These are phyloP conservation scores for Trichoderma cornu-damae DNA, from an alignment of 2,329 filamentous ascomycete species.

Conservation along the genomic window DNA sequence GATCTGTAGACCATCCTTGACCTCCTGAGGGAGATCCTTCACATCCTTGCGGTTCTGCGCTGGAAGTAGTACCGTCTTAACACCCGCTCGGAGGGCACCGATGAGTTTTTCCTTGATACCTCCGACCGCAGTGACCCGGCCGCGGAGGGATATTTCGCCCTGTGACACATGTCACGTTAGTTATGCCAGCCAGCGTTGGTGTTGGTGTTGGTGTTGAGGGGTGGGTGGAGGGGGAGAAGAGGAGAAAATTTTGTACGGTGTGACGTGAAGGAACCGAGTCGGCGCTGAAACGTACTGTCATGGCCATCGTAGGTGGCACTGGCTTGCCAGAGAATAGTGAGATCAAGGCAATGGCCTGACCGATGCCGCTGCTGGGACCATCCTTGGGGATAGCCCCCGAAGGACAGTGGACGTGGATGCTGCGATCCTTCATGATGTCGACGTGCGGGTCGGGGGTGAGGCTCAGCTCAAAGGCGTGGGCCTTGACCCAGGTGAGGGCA, in stretches of 20 bases:
- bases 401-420: constrained; percentile 93
- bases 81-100: constrained; percentile 83
- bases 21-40: constrained; percentile 84
- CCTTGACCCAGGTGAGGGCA: constrained; percentile 93
- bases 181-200: constrained; percentile 18
- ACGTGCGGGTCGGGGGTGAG: constrained; percentile 73
- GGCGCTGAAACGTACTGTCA: constrained; percentile 62
- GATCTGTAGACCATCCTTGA: constrained; percentile 80
- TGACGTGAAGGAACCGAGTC: constrained; percentile 8
- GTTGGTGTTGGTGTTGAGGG: neutral
- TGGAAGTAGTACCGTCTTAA: constrained; percentile 88
- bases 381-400: constrained; percentile 95
- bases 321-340: constrained; percentile 80
- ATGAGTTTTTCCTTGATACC: constrained; percentile 99
- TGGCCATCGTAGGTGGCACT: constrained; percentile 87
- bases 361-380: constrained; percentile 78
- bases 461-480: constrained; percentile 86
- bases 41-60: constrained; percentile 87
- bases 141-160: constrained; percentile 72
- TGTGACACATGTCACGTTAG: constrained; percentile 33
- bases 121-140: constrained; percentile 87
- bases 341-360: constrained; percentile 89
- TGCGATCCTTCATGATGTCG: constrained; percentile 93
- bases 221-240: no score
- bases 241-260: constrained; percentile 18